Base-by-base conservation (phyloP, 1,284 basidiomycete species). In the Leccinum subrobustum region DNA sequence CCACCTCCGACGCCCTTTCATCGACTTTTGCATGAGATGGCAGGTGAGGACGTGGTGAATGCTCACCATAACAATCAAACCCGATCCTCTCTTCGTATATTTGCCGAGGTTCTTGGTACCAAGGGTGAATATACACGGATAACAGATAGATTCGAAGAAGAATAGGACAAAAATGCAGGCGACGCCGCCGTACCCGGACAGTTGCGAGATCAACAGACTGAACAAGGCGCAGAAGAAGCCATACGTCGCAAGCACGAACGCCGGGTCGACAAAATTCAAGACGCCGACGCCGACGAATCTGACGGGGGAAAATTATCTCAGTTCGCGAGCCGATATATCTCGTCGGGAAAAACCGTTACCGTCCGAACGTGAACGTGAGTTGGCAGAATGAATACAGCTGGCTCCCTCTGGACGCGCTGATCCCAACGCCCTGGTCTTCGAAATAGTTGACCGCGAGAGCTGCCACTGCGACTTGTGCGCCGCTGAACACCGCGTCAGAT, bases 71-170 rank as follows among this genome's bases (percentile, higher is more conserved):
- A 89, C 88, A 62, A 92, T 84, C 60, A 91, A 73, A 60, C 85
- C 84, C 14, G 89, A 88, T 1, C 85, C 89, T 57, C 79, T 78
- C 74, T 90, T 89, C 4, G 89, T 89, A 76, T 89, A 81, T 59
- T 79, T 78, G 35, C 89, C 90, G 52, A 91, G 77, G 67, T 86
- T 84, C 73, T 85, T 83, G 35, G 90, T 93, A 6, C 82, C 87
- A 42, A 92, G 78, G 1, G 86, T 86, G 76, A 89, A 90, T 61
- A 91, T 87, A 66, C 86, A 84, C 4, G 87, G 86, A 68, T 87
- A 88, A 70, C 86, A 87, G 66, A 87, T 86, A 7, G 85, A 87
- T 73, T 91, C 89, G 74, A 90, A 91, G 81, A 89, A 91, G 81
- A 91, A 91, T 61, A 92, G 74, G 61, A 81, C 71, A 73, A 89